Conservation (phyloP, 768 basidiomycete species). For the Hebeloma cylindrosporum region DNA sequence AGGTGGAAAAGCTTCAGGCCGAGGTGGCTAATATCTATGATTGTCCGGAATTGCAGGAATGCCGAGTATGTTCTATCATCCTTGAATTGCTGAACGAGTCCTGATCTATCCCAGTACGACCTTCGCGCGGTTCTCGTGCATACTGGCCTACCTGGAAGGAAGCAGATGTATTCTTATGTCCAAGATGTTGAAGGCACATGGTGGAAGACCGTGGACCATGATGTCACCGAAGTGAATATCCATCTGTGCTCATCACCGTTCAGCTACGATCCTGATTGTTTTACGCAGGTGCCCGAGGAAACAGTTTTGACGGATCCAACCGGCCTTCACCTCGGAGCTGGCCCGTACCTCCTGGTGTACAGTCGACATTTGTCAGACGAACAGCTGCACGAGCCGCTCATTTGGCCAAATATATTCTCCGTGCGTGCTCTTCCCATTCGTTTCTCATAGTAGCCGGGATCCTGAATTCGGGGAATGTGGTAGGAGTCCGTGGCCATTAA, state of each 20-base stretch:
- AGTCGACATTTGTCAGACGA: slow-evolving; percentile 41
- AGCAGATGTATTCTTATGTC: slow-evolving; percentile 77
- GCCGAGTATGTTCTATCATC: slow-evolving; percentile 42
- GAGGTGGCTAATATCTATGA: slow-evolving; percentile 52
- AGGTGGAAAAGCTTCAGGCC: slow-evolving; percentile 43
- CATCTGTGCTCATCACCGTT: neutral
- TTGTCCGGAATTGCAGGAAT: slow-evolving; percentile 62
- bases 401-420: slow-evolving; percentile 39
- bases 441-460: neutral
- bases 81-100: neutral
- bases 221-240: slow-evolving; percentile 60
- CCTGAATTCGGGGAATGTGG: slow-evolving; percentile 1
- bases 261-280: neutral
- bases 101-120: slow-evolving; percentile 56
- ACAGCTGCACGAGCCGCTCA: slow-evolving; percentile 32
- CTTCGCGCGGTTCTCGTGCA: slow-evolving; percentile 77
- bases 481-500: slow-evolving; percentile 35
- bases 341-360: slow-evolving; percentile 80
- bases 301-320: slow-evolving; percentile 64
- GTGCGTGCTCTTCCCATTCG: slow-evolving; percentile 22
- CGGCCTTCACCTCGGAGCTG: slow-evolving; percentile 74
- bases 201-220: slow-evolving; percentile 81
- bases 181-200: slow-evolving; percentile 60
- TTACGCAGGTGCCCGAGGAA: slow-evolving; percentile 64
- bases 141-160: slow-evolving; percentile 75